A percentile compares a stretch with the other conserved stretches of the same genome.
These are phyloP conservation scores for Rhytidiadelphus loreus DNA, from an alignment of 225 moss, liverwort and hornwort genomes.

Conservation along the genomic window DNA sequence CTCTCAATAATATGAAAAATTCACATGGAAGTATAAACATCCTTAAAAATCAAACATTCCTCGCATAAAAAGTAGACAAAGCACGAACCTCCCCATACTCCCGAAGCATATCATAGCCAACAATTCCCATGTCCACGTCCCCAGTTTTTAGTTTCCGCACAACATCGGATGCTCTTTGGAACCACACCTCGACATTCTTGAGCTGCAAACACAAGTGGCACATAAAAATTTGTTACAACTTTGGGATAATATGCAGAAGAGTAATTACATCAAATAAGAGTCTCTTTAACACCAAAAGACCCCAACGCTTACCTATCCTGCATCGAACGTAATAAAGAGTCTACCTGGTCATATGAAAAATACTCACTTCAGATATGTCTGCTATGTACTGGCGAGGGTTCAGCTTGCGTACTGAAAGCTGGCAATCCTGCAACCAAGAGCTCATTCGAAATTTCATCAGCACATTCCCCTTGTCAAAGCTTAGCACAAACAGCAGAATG, in stretches of 20 bases:
- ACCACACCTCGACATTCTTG: conserved; percentile 91
- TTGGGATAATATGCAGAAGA: not conserved
- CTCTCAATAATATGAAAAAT: not conserved
- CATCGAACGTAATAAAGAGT: not conserved
- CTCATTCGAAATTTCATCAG: not conserved
- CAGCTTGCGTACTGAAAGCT: conserved; percentile 80
- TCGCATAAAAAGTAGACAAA: not conserved
- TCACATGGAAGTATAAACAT: not conserved
- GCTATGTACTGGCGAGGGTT: conserved; percentile 91
- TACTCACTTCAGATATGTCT: conserved; percentile 71
- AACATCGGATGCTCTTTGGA: conserved; percentile 89
- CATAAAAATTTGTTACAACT: not conserved
- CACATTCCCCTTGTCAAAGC: not conserved
- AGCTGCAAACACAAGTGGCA: conserved; percentile 26
- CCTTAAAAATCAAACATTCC: not conserved
- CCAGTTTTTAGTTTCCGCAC: conserved; percentile 78
- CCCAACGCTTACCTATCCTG: not conserved
- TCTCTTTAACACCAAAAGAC: not conserved
- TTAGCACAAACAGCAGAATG: not conserved
- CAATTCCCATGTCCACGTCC: conserved; percentile 92
- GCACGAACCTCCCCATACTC: conserved; percentile 71
- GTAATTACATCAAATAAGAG: not conserved
- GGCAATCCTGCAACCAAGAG: conserved; percentile 48
- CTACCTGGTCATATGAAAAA: not conserved
- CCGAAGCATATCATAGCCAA: conserved; percentile 87